These are phyloP conservation scores for Helotiales sp. DNA, from an alignment of 2,329 filamentous ascomycete genomes.

Conservation along the genomic window DNA sequence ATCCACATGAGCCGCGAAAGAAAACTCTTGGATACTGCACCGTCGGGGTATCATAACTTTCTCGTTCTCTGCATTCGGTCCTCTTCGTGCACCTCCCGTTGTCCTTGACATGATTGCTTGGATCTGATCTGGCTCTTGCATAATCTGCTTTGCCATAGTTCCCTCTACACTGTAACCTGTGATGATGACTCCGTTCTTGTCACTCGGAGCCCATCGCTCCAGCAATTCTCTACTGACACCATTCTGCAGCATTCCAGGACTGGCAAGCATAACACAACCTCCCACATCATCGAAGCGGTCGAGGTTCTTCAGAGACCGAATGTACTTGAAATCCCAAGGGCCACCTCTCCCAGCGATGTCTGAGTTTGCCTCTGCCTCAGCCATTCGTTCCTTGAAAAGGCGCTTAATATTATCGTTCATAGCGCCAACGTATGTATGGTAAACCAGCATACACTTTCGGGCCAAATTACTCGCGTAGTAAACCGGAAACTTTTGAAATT, in stretches of 20 bases:
- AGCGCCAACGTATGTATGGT: slow-evolving; percentile 95
- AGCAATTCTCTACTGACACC: slow-evolving; percentile 90
- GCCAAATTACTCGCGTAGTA: slow-evolving; percentile 97
- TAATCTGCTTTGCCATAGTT: slow-evolving; percentile 95
- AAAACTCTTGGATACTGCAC: slow-evolving; percentile 92
- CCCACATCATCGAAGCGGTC: slow-evolving; percentile 96
- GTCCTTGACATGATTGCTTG: slow-evolving; percentile 86
- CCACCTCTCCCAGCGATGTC: slow-evolving; percentile 75
- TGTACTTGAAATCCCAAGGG: slow-evolving; percentile 96
- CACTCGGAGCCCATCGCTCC: slow-evolving; percentile 93
- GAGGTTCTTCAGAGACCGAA: slow-evolving; percentile 86
- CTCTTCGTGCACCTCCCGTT: slow-evolving; percentile 61
- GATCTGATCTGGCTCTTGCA: slow-evolving; percentile 93
- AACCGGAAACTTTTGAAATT: slow-evolving; percentile 88
- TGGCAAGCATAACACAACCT: slow-evolving; percentile 94
- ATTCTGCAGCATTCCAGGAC: slow-evolving; percentile 97
- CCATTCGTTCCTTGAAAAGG: slow-evolving; percentile 89
- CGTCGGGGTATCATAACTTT: slow-evolving; percentile 88
- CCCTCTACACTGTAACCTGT: slow-evolving; percentile 98
- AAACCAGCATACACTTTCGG: slow-evolving; percentile 96
- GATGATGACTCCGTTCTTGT: slow-evolving; percentile 97
- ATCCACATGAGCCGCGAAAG: slow-evolving; percentile 95
- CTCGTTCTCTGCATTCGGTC: slow-evolving; percentile 66
- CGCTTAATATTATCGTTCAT: slow-evolving; percentile 99
- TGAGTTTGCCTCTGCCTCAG: slow-evolving; percentile 80